A percentile compares a stretch with the other conserved stretches of the same genome.
These are phyloP conservation scores for Knoxia roxburghii DNA, from an alignment of 257 asterid species.

Conservation along the genomic window DNA sequence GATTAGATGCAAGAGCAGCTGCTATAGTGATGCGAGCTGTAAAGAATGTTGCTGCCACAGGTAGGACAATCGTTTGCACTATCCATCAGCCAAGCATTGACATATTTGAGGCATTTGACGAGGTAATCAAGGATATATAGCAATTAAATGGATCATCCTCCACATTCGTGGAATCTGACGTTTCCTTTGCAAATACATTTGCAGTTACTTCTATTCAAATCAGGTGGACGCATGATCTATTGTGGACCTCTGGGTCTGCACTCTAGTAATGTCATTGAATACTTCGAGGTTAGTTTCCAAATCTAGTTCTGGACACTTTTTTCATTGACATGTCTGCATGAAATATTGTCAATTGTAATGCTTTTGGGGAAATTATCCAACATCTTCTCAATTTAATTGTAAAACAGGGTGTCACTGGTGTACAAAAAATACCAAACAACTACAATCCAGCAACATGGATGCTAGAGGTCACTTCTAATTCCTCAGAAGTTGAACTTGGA, in stretches of 20 bases:
- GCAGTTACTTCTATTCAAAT: constrained; percentile 43
- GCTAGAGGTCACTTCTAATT: constrained; percentile 14
- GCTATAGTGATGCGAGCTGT: constrained; percentile 59
- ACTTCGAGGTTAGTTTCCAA: constrained; percentile 42
- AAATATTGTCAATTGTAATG: too few species aligned
- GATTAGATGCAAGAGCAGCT: constrained; percentile 58
- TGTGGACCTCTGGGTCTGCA: constrained; percentile 44
- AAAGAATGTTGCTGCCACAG: constrained; percentile 50
- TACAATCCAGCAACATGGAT: constrained; percentile 56
- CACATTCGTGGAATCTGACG: neutral
- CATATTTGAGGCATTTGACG: constrained; percentile 53
- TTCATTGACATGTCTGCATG: too few species aligned
- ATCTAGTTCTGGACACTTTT: too few species aligned
- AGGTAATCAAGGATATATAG: neutral
- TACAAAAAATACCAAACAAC: constrained; percentile 35
- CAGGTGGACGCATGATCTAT: constrained; percentile 48
- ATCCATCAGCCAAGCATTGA: constrained; percentile 60
- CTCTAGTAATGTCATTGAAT: constrained; percentile 41
- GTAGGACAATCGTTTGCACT: constrained; percentile 58
- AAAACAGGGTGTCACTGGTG: constrained; percentile 35
- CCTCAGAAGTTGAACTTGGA: constrained; percentile 46
- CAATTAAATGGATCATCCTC: neutral
- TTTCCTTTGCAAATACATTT: neutral
- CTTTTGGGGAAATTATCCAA: too few species aligned
- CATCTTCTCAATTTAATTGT: too few species aligned